Evolutionary conservation across 192 early-diverging fungal genomes (phyloP).

Genomic region (Coemansia sp.): DNA sequence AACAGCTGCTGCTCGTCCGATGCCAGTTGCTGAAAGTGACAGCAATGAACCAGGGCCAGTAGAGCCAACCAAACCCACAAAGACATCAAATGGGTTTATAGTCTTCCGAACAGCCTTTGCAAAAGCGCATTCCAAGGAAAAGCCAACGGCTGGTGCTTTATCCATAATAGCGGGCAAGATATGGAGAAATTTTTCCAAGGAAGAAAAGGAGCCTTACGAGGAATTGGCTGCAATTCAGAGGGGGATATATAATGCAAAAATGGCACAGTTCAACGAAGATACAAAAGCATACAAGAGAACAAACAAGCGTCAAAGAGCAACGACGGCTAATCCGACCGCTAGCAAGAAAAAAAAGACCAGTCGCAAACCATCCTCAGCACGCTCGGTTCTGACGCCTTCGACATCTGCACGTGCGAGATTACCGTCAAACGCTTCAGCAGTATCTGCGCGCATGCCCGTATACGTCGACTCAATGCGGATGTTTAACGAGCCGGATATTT

Average conservation of each 20-base stretch:
- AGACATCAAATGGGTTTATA: neutral
- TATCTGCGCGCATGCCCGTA: neutral
- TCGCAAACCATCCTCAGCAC: neutral
- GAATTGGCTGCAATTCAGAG: neutral
- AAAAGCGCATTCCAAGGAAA: neutral
- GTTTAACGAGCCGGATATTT: neutral
- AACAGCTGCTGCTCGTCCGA: neutral
- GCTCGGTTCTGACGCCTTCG: neutral
- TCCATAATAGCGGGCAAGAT: neutral
- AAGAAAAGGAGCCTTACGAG: neutral
- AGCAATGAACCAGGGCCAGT: neutral
- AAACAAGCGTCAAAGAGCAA: conserved; percentile 61
- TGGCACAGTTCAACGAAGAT: conserved; percentile 44
- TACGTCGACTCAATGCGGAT: neutral
- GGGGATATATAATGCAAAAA: neutral
- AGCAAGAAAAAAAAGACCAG: conserved; percentile 7
- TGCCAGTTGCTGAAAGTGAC: neutral
- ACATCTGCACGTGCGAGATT: neutral
- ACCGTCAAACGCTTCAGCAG: neutral
- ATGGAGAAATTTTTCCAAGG: neutral
- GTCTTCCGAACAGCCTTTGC: neutral
- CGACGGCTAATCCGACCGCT: neutral
- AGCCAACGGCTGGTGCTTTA: neutral
- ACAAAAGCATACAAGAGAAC: conserved; percentile 62
- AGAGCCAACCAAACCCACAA: neutral